Conservation (phyloP, 495 filamentous ascomycete genomes). For the Tuber melanosporum region DNA sequence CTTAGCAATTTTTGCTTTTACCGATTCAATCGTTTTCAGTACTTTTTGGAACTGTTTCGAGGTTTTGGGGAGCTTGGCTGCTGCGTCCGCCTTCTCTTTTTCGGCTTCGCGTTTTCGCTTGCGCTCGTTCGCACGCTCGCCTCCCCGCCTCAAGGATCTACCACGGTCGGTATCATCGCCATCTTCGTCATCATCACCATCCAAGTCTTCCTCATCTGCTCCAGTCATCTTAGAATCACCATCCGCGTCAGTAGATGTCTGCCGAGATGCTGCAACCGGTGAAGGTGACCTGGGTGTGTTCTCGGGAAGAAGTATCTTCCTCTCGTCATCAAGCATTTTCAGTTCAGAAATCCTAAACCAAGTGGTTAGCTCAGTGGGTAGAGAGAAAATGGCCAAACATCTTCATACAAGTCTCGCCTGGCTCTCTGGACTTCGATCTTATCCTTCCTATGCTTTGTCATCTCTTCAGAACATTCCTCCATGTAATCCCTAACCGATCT, state of each 20-base stretch:
- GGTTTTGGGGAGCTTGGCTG: constrained; percentile 77
- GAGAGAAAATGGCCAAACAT: neutral
- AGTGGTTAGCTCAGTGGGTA: constrained; percentile 23
- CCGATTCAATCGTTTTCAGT: constrained; percentile 76
- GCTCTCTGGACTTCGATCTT: constrained; percentile 87
- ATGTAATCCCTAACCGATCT: constrained; percentile 78
- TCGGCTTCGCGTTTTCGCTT: constrained; percentile 79
- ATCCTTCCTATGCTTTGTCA: constrained; percentile 89
- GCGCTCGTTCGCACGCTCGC: constrained; percentile 67
- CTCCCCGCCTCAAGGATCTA: constrained; percentile 69
- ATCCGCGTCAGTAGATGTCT: constrained; percentile 45
- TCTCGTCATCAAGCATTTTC: constrained; percentile 72
- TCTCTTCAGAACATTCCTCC: constrained; percentile 80
- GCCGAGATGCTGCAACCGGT: constrained; percentile 43
- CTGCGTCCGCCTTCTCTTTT: constrained; percentile 70
- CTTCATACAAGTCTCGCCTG: constrained; percentile 69
- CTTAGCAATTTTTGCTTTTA: constrained; percentile 67
- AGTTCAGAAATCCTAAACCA: constrained; percentile 69
- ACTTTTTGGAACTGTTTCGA: constrained; percentile 78
- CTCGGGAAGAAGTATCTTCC: constrained; percentile 76
- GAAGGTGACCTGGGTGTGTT: constrained; percentile 61
- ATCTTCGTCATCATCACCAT: constrained; percentile 61
- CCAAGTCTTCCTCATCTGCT: constrained; percentile 53
- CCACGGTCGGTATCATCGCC: constrained; percentile 56
- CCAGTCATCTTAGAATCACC: constrained; percentile 61